Conservation (phyloP, 1,284 basidiomycete genomes). For the Boletus semigastroideus region DNA sequence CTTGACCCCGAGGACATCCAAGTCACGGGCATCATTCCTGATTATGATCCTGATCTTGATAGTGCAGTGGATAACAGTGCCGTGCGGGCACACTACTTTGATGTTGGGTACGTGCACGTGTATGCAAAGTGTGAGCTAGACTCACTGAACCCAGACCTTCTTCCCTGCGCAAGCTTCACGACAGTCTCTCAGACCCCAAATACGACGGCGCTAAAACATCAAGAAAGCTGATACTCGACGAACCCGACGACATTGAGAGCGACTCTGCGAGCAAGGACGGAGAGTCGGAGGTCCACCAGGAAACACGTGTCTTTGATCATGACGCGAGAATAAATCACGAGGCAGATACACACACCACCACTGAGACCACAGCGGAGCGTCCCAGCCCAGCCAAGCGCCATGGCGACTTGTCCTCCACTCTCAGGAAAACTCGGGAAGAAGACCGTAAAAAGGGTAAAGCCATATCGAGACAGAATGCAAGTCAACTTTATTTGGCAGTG, state of each 20-base stretch:
- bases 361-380: background rate
- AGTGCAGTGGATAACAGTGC: constrained; percentile 31
- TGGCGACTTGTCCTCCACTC: constrained; percentile 50
- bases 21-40: constrained; percentile 29
- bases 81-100: constrained; percentile 75
- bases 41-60: constrained; percentile 28
- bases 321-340: constrained; percentile 1
- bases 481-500: constrained; percentile 29
- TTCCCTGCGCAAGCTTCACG: constrained; percentile 60
- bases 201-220: constrained; percentile 71
- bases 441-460: constrained; percentile 79
- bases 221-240: constrained; percentile 57
- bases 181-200: constrained; percentile 66
- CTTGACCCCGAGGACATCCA: constrained; percentile 75
- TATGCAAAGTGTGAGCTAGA: constrained; percentile 8
- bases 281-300: constrained; percentile 29
- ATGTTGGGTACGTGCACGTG: constrained; percentile 62
- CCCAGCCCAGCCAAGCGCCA: constrained; percentile 29
- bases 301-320: constrained; percentile 15
- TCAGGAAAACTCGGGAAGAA: constrained; percentile 60
- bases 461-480: constrained; percentile 78
- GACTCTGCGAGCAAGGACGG: constrained; percentile 31
- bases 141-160: constrained; percentile 53
- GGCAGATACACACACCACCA: constrained; percentile 1
- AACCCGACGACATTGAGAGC: constrained; percentile 37